Conservation (phyloP, 208 protist species). For the Leishmania lainsoni region DNA sequence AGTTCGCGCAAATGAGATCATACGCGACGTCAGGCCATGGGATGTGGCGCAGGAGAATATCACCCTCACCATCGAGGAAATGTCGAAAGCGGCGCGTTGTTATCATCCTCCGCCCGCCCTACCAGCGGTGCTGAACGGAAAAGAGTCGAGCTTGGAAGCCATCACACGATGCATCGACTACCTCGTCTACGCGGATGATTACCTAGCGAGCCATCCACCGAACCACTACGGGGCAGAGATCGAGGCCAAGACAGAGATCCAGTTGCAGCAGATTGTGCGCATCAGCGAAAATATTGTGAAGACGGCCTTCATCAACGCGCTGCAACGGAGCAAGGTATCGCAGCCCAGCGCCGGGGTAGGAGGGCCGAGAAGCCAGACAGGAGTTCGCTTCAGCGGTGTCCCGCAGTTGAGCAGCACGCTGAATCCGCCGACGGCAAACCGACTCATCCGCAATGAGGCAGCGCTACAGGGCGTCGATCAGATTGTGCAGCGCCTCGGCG, state of each 20-base stretch:
- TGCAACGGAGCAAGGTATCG: conserved; percentile 37
- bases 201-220: conserved; percentile 71
- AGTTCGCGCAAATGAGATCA: conserved; percentile 63
- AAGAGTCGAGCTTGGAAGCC: conserved; percentile 59
- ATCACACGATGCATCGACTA: conserved; percentile 83
- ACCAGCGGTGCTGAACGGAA: conserved; percentile 56
- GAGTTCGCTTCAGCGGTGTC: not conserved
- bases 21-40: conserved; percentile 81
- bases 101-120: conserved; percentile 82
- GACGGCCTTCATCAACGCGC: conserved; percentile 62
- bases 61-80: conserved; percentile 82
- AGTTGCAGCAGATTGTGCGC: conserved; percentile 61
- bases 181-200: conserved; percentile 85
- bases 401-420: conserved; percentile 1
- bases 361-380: not conserved
- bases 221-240: conserved; percentile 67
- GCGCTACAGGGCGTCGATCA: conserved; percentile 62
- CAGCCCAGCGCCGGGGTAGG: not conserved
- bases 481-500: conserved; percentile 74
- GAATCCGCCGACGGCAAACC: not conserved
- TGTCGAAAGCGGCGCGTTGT: conserved; percentile 79
- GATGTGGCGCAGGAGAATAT: conserved; percentile 90
- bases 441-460: conserved; percentile 62
- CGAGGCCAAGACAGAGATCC: conserved; percentile 36
- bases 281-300: conserved; percentile 74